Conservation (phyloP, 805 yeast species). For the Candida corydali region DNA sequence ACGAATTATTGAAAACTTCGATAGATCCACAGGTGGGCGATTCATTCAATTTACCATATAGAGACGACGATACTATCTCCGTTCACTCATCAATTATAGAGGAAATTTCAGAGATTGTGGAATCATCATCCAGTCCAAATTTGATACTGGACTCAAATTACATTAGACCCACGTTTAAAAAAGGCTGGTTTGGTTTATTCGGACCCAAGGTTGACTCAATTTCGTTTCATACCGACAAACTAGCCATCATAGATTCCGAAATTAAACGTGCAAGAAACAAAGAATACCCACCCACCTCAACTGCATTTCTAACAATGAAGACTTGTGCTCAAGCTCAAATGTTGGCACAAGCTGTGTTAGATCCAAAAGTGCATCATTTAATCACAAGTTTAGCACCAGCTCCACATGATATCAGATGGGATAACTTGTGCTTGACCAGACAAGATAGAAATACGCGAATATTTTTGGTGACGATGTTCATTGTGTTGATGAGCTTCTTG, state of each 20-base stretch:
- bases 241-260: conserved; percentile 66
- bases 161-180: conserved; percentile 56
- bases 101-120: conserved; percentile 11
- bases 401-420: conserved; percentile 94
- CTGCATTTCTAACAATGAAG: conserved; percentile 93
- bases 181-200: conserved; percentile 57
- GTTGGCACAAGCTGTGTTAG: conserved; percentile 93
- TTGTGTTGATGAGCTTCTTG: conserved; percentile 65
- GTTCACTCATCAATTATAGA: conserved; percentile 19
- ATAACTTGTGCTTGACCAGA: conserved; percentile 76
- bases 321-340: conserved; percentile 93
- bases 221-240: conserved; percentile 63
- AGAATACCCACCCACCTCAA: conserved; percentile 78
- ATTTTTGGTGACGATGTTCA: conserved; percentile 60
- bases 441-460: conserved; percentile 63
- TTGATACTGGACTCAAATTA: conserved; percentile 16
- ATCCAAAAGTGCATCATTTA: conserved; percentile 80
- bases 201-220: conserved; percentile 81
- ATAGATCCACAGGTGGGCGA: conserved; percentile 28
- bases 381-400: conserved; percentile 90
- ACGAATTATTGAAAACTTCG: conserved; percentile 24
- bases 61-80: conserved; percentile 9
- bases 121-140: conserved; percentile 7
- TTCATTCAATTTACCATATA: conserved; percentile 12
- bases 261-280: conserved; percentile 60